These are phyloP conservation scores for Zarea fungicola DNA, from an alignment of 2,329 filamentous ascomycete species.

Conservation along the genomic window DNA sequence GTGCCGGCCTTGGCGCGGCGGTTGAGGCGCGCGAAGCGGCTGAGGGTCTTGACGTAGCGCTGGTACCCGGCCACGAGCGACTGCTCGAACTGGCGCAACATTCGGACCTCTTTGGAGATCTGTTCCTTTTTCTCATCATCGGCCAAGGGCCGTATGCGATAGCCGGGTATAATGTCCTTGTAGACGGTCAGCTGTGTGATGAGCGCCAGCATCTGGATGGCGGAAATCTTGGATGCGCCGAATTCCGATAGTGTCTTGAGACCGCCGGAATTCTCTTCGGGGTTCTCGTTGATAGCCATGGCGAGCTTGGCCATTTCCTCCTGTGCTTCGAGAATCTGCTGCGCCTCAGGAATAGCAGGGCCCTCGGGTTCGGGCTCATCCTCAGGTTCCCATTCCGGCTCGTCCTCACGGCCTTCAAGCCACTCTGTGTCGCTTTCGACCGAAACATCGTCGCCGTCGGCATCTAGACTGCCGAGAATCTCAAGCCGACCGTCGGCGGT, in stretches of 20 bases:
- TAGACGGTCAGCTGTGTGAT: constrained; percentile 86
- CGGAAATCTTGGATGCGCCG: constrained; percentile 61
- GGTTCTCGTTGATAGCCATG: constrained; percentile 77
- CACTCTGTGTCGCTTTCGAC: constrained; percentile 57
- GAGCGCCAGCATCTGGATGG: constrained; percentile 80
- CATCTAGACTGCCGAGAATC: constrained; percentile 48
- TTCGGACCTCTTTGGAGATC: constrained; percentile 86
- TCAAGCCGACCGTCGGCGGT: constrained; percentile 71
- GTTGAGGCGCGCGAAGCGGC: constrained; percentile 58
- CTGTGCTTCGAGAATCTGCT: constrained; percentile 82
- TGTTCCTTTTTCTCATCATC: constrained; percentile 73
- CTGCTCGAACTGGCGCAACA: constrained; percentile 79
- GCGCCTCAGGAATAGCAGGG: constrained; percentile 64
- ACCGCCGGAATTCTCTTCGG: constrained; percentile 78
- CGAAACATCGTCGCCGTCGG: constrained; percentile 56
- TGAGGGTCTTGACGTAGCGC: constrained; percentile 71
- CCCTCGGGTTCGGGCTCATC: constrained; percentile 45
- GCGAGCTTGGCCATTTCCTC: constrained; percentile 88
- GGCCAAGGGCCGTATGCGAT: constrained; percentile 77
- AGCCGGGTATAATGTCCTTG: constrained; percentile 94
- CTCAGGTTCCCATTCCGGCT: constrained; percentile 41
- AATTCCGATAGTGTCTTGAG: constrained; percentile 75
- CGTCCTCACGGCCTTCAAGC: constrained; percentile 56
- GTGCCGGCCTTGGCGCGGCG: constrained; percentile 32
- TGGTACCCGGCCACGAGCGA: constrained; percentile 81